Evolutionary conservation across 1,284 basidiomycete genomes (phyloP).

Genomic region (Tilletiopsis washingtonensis): DNA sequence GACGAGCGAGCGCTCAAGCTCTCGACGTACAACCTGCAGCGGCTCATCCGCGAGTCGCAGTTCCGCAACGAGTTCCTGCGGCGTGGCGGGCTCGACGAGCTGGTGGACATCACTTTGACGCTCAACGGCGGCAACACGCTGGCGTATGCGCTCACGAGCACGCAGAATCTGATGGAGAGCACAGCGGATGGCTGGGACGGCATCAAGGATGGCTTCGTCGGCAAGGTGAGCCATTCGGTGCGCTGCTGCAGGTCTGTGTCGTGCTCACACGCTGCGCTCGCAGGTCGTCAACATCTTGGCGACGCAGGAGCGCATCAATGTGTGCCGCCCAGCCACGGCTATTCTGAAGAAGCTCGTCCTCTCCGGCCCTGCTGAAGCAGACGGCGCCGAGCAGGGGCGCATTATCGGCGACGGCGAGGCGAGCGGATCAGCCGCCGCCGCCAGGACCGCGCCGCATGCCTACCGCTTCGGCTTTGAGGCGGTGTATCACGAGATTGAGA

Average conservation of each 20-base stretch:
- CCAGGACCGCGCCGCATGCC: too few relatives aligned
- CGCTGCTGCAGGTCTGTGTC: too few relatives aligned
- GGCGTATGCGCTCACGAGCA: conserved; percentile 71
- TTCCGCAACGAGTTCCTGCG: conserved; percentile 79
- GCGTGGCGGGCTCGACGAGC: conserved; percentile 56
- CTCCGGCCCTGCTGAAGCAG: conserved; percentile 24
- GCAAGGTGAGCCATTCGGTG: conserved; percentile 50
- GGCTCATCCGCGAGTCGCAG: conserved; percentile 78
- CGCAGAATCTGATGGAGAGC: conserved; percentile 61
- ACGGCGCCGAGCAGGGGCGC: conserved; percentile 11
- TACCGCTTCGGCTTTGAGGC: conserved; percentile 39
- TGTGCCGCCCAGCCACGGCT: conserved; percentile 90
- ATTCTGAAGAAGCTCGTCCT: conserved; percentile 75
- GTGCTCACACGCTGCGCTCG: too few relatives aligned
- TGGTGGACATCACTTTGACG: conserved; percentile 22
- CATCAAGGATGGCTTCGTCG: conserved; percentile 65
- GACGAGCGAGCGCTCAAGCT: conserved; percentile 61
- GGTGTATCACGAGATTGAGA: conserved; percentile 32
- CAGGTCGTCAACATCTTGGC: conserved; percentile 67
- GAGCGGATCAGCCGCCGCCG: conserved; percentile 5
- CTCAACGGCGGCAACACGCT: conserved; percentile 70
- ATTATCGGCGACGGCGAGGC: background rate
- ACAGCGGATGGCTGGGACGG: conserved; percentile 57
- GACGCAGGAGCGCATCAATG: conserved; percentile 58
- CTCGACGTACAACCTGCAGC: conserved; percentile 71